Evolutionary conservation across 805 yeast species (phyloP), one percentile per base, ranked within the genome.

Genomic region (Saturnispora galanensis): DNA sequence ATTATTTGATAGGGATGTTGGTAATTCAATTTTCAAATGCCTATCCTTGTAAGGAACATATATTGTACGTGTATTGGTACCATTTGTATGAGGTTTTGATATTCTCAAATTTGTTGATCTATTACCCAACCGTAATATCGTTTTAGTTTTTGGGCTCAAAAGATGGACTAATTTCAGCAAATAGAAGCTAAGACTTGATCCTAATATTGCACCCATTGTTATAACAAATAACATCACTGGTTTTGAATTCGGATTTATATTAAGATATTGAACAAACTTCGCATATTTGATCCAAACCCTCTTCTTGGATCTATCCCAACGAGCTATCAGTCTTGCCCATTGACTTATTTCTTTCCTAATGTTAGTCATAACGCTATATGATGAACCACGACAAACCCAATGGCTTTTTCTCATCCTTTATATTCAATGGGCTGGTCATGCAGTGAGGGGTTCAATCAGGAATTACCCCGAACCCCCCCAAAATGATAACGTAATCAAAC

Each of bases 1-100:
- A 48, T 61, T 52, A 49, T 69, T 70, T 9, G 75, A 69, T 15
- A 33, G 13, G 12, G 50, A 46, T 34, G 67, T 64, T 3, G 77
- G 73, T 6, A 76, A 66, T 33, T 67, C 66, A 17, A 76, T 67
- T 34, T 73, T 52, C 6, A 59, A 17, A 52, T 60, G 51, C 56
- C 65, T 32, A 16, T 55, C 45, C 68, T 75, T 62, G 61, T 73
- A 52, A 60, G 76, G 74, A n/a, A 76, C 70, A 46, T 63, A 64
- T 30, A 76, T 67, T 41, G 66, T 66, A 50, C 80, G 62, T n/a
- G 67, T 35, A 26, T 43, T 42, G 4, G 33, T 17, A 6, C 31
- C 32, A 15, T 34, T 37, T 2, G 43, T 5, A 16, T 17, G 12
- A 15, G 41, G 38, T 32, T 15, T 32, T 10, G 42, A 38, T 16